Base-by-base conservation (phyloP, 352 stramenopile species). In the Phytophthora crassamura region DNA sequence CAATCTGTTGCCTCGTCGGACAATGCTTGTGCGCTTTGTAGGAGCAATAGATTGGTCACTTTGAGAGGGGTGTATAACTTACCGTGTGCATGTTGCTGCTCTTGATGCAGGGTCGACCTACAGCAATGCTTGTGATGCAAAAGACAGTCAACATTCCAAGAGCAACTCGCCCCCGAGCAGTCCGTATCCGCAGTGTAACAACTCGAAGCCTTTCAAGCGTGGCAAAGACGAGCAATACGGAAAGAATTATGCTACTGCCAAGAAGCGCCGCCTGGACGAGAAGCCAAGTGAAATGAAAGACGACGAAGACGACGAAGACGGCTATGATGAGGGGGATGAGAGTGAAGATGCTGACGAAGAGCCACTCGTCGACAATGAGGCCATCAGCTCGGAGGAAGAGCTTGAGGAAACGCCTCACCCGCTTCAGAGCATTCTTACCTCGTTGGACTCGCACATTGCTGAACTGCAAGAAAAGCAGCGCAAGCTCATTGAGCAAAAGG, bases 401-500 rank as follows among this genome's bases (percentile, higher is more conserved):
- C 14, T 52, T 32, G 47, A 66, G 14, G 50, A 63, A 54, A 42
- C 5, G 11, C 39, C 43, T 40, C 59, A 80, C 40, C 43, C 67
- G 30, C 43, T 82, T 1, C 67, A 75, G 35, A 42, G 34, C 9
- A 68, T 86, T 15, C 47, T 86, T 6, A 33, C 66, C 45, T 78
- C 72, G 5, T 43, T 86, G 38, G 68, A 88, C 18, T 64, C 34
- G 7, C 72, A 78, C 20, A 77, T 88, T 28, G 51, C 41, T 12
- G 59, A 81, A 16, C 71, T 93, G 11, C 68, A 89, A 57, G 52
- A 67, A 12, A 73, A 78, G 35, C 78, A 79, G 11, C 69, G 70
- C 20, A 47, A 74, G 11, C 68, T 86, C 11, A 77, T 88, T 40
- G 72, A 89, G 58, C 68, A 69, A 18, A 80, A 88, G 49, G 78